Percentiles rank a stretch among this genome's conserved stretches.
These are phyloP conservation scores for Brassica napus DNA, from an alignment of 345 rosid species.

Conservation along the genomic window DNA sequence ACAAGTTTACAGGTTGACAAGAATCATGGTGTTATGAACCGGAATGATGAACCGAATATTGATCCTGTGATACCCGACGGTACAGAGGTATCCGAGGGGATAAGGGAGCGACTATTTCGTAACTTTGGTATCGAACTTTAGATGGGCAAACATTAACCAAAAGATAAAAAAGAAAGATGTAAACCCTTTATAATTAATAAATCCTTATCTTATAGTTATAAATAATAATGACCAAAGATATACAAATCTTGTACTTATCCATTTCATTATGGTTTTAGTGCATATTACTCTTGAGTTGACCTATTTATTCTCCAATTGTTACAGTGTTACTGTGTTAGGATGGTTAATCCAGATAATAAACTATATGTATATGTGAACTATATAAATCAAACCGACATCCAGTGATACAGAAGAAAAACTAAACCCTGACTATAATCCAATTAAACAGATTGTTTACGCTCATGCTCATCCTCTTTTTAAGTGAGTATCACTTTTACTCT, in stretches of 20 bases:
- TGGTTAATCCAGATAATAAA: neutral
- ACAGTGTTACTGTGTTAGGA: neutral
- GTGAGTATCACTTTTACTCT: too few relatives aligned
- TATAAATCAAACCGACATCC: neutral
- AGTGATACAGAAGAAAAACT: neutral
- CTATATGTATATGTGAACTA: neutral
- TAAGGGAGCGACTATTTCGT: neutral
- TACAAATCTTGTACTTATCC: conserved; percentile 2
- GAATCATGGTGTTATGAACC: neutral
- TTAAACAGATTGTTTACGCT: neutral
- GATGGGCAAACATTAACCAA: neutral
- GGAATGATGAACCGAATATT: conserved; percentile 6
- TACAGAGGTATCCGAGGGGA: conserved; percentile 7
- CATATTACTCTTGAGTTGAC: neutral
- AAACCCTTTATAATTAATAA: neutral
- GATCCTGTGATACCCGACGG: neutral
- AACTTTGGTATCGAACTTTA: neutral
- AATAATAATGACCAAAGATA: neutral
- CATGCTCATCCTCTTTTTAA: neutral
- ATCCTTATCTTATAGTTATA: neutral
- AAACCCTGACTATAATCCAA: neutral
- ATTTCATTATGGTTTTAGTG: neutral
- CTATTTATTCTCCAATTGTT: neutral
- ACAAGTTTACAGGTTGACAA: neutral
- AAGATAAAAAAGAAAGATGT: neutral